phyloP scores from a whole-genome alignment of 2,329 filamentous ascomycete species.

The Rutstroemia sp. region DNA sequence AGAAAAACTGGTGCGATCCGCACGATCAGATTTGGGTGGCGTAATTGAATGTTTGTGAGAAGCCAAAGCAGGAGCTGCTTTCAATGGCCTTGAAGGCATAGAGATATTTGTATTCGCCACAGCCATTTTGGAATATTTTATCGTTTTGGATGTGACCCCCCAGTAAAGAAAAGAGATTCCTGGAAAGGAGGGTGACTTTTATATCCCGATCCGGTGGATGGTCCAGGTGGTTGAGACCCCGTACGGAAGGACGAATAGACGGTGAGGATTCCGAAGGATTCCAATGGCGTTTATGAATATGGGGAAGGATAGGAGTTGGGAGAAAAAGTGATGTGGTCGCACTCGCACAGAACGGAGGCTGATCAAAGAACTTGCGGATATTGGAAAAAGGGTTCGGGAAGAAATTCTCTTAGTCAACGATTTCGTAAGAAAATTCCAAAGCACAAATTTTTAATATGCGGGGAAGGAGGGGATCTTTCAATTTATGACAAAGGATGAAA shows the following conservation, averaged over 20 bases:
- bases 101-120: conserved; percentile 4
- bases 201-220: background rate
- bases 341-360: conserved; percentile 6
- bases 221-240: background rate
- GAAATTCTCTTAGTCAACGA: conserved; percentile 8
- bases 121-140: background rate
- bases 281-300: background rate
- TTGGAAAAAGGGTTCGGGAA: background rate
- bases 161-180: background rate
- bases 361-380: conserved; percentile 4
- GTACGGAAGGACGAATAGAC: conserved; percentile 1
- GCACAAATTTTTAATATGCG: conserved; percentile 2
- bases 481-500: background rate
- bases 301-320: background rate
- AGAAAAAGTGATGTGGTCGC: conserved; percentile 1
- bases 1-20: conserved; percentile 28
- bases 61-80: conserved; percentile 5
- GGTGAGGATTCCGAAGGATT: background rate
- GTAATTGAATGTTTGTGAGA: conserved; percentile 9
- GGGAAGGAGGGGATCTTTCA: background rate
- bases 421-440: conserved; percentile 4
- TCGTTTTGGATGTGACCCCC: background rate
- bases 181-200: background rate
- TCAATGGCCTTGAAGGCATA: conserved; percentile 4
- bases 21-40: conserved; percentile 19